A percentile compares a stretch with the other conserved stretches of the same genome.
phyloP scores from a whole-genome alignment of 2,329 filamentous ascomycete genomes.

The Paramyrothecium roridum region DNA sequence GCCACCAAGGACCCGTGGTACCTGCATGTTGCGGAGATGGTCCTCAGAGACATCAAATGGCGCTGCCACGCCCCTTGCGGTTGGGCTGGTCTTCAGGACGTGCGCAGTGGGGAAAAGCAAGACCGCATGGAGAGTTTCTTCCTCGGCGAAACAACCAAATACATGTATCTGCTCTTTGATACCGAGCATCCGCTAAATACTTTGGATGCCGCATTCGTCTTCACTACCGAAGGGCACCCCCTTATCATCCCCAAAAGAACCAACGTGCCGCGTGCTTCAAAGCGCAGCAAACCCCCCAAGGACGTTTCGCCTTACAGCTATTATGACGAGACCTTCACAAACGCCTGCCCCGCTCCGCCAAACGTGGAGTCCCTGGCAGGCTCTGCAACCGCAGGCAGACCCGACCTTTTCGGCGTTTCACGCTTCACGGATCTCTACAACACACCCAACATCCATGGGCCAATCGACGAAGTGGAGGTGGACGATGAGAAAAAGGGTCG shows the following conservation, averaged over 20 bases:
- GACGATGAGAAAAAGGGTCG: slow-evolving; percentile 45
- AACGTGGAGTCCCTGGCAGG: slow-evolving; percentile 62
- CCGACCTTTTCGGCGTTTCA: slow-evolving; percentile 85
- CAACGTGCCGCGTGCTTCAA: slow-evolving; percentile 7
- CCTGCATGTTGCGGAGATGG: slow-evolving; percentile 93
- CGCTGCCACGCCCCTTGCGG: slow-evolving; percentile 89
- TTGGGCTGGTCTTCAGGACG: slow-evolving; percentile 86
- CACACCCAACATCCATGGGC: slow-evolving; percentile 62
- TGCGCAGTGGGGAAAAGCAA: slow-evolving; percentile 76
- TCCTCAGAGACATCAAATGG: slow-evolving; percentile 79
- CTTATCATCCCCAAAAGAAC: slow-evolving; percentile 67
- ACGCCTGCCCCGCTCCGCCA: slow-evolving; percentile 66
- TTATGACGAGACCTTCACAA: slow-evolving; percentile 44
- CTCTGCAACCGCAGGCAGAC: slow-evolving; percentile 74
- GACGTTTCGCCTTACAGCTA: slow-evolving; percentile 27
- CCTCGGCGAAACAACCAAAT: slow-evolving; percentile 92
- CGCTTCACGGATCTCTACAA: slow-evolving; percentile 78
- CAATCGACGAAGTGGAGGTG: slow-evolving; percentile 30
- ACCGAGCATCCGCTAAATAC: slow-evolving; percentile 82
- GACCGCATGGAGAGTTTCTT: slow-evolving; percentile 99
- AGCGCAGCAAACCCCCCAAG: slow-evolving; percentile 1
- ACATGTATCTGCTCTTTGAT: slow-evolving; percentile 89
- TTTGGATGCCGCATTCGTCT: slow-evolving; percentile 83
- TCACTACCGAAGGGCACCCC: slow-evolving; percentile 94
- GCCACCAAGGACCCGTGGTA: slow-evolving; percentile 96